Conservation (phyloP, 176 grass and related monocot species). For the Avena atlantica region DNA sequence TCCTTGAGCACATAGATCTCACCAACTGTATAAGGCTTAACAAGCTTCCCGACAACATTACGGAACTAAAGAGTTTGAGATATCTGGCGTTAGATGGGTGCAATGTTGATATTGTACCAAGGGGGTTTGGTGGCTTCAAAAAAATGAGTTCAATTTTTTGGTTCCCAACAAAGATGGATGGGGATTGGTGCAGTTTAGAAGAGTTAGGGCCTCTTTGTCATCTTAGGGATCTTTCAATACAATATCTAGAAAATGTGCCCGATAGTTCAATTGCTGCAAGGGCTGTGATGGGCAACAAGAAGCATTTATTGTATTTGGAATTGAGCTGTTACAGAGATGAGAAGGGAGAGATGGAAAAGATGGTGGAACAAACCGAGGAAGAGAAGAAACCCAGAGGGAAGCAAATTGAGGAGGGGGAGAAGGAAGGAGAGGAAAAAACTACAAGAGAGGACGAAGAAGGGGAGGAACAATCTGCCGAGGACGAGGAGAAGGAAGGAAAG, state of each 20-base stretch:
- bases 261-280: background rate
- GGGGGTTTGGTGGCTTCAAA: background rate
- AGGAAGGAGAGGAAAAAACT: background rate
- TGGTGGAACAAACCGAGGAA: background rate
- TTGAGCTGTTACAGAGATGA: background rate
- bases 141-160: background rate
- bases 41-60: background rate
- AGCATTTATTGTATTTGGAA: background rate
- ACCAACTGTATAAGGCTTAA: background rate
- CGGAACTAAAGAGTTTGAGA: background rate
- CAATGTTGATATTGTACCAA: constrained; percentile 11
- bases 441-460: background rate
- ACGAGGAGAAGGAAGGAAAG: background rate
- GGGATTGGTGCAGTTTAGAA: background rate
- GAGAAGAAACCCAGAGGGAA: background rate
- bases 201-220: background rate
- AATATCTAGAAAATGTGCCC: background rate
- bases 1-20: constrained; percentile 21
- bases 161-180: background rate
- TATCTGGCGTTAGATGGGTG: background rate
- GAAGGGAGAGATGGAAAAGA: background rate
- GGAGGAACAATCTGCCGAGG: background rate
- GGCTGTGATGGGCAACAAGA: constrained; percentile 9
- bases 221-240: background rate
- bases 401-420: background rate